phyloP scores from a whole-genome alignment of 2,329 filamentous ascomycete genomes.

The Aureobasidium mangrovei region DNA sequence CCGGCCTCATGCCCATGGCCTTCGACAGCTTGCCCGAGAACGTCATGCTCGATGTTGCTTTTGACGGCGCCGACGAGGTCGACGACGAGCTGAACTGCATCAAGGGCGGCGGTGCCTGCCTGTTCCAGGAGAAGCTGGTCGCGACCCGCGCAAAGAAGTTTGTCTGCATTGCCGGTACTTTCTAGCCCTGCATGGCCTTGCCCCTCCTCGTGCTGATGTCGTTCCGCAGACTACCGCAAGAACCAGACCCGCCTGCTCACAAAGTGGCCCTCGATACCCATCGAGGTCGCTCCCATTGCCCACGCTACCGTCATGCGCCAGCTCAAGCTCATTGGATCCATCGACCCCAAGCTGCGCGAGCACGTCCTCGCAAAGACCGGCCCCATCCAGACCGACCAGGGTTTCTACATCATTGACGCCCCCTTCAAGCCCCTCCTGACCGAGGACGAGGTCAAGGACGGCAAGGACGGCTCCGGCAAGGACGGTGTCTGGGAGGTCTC shows the following conservation, averaged over 20 bases:
- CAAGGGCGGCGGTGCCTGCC: conserved; percentile 93
- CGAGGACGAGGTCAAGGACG: conserved; percentile 43
- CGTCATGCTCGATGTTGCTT: conserved; percentile 71
- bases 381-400: conserved; percentile 76
- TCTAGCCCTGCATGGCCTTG: conserved; percentile 17
- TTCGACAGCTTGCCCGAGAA: conserved; percentile 64
- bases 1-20: conserved; percentile 66
- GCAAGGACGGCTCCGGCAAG: conserved; percentile 27
- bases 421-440: conserved; percentile 68
- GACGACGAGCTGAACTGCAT: conserved; percentile 93
- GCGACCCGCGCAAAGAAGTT: conserved; percentile 77
- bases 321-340: conserved; percentile 63
- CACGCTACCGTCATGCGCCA: conserved; percentile 67
- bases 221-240: conserved; percentile 72
- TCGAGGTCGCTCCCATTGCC: conserved; percentile 84
- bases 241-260: conserved; percentile 65
- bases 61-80: conserved; percentile 95
- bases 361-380: conserved; percentile 70
- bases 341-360: conserved; percentile 60
- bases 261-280: conserved; percentile 77
- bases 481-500: conserved; percentile 74
- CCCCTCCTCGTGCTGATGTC: background rate
- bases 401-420: conserved; percentile 85
- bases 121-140: conserved; percentile 96
- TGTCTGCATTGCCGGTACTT: conserved; percentile 70